phyloP scores from a whole-genome alignment of 1,139 yeast genomes.

The Taiozyma sp. region DNA sequence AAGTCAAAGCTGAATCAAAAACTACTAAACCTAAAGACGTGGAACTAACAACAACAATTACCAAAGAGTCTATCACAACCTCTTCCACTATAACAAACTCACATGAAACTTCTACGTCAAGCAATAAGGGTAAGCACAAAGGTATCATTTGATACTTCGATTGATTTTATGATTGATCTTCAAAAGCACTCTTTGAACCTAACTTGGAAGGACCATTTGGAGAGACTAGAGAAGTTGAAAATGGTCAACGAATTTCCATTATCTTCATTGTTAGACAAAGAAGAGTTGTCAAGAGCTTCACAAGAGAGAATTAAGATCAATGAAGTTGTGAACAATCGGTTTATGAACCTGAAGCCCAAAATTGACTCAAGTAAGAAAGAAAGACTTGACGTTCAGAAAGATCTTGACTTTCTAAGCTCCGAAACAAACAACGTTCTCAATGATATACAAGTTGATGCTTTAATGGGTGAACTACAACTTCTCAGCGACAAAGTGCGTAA shows the following conservation, averaged over 20 bases:
- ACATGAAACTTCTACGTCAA: neutral
- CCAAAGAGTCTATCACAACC: neutral
- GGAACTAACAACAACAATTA: constrained; percentile 9
- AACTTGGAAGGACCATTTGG: constrained; percentile 44
- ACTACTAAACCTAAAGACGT: constrained; percentile 3
- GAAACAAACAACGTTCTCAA: constrained; percentile 11
- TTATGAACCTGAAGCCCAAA: constrained; percentile 23
- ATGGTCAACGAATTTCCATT: constrained; percentile 21
- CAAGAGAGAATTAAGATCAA: constrained; percentile 24
- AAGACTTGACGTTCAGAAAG: constrained; percentile 12
- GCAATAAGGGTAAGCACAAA: constrained; percentile 13
- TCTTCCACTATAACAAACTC: neutral
- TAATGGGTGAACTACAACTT: constrained; percentile 11
- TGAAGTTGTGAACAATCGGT: constrained; percentile 21
- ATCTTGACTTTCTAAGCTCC: constrained; percentile 12
- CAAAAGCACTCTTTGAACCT: constrained; percentile 41
- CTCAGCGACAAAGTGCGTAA: constrained; percentile 17
- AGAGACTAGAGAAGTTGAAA: constrained; percentile 36
- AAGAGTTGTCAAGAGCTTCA: constrained; percentile 25
- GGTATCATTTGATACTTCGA: constrained; percentile 38
- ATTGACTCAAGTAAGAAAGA: constrained; percentile 22
- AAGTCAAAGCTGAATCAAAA: constrained; percentile 4
- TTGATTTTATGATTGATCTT: constrained; percentile 41
- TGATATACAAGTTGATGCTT: constrained; percentile 8
- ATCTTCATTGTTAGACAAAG: constrained; percentile 27